Percentiles rank a stretch among this genome's conserved stretches.
Evolutionary conservation across 1,284 basidiomycete genomes (phyloP).

Genomic region (Pascua guehoae): DNA sequence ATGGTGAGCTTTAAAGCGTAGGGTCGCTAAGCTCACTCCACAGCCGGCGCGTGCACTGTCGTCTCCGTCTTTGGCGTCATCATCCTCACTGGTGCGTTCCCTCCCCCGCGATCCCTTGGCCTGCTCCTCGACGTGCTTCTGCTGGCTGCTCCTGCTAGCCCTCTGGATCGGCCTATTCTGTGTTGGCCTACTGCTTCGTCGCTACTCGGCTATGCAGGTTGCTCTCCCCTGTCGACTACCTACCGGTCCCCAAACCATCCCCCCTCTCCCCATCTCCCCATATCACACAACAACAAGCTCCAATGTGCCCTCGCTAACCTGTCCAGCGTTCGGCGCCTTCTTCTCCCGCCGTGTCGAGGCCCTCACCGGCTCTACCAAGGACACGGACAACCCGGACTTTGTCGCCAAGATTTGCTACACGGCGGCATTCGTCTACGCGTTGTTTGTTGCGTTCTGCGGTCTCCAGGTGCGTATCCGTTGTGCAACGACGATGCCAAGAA

Average conservation of each 20-base stretch:
- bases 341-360: conserved; percentile 48
- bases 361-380: conserved; percentile 52
- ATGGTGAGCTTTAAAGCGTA: conserved; percentile 36
- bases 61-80: conserved; percentile 55
- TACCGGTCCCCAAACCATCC: too few species aligned
- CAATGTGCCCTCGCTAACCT: neutral
- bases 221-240: too few species aligned
- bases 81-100: conserved; percentile 50
- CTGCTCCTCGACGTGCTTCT: neutral
- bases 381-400: conserved; percentile 51
- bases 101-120: neutral
- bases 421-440: conserved; percentile 53
- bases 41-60: conserved; percentile 56
- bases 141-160: too few species aligned
- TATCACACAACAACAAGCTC: neutral
- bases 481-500: too few species aligned
- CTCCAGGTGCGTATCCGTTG: conserved; percentile 48
- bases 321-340: conserved; percentile 38
- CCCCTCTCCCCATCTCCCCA: neutral
- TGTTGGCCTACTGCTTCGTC: too few species aligned
- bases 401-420: conserved; percentile 53
- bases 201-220: too few species aligned
- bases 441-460: conserved; percentile 54
- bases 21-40: neutral
- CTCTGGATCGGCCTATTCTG: too few species aligned